These are phyloP conservation scores for Oryza nivara DNA, from an alignment of 176 grass and related monocot genomes.

Conservation along the genomic window DNA sequence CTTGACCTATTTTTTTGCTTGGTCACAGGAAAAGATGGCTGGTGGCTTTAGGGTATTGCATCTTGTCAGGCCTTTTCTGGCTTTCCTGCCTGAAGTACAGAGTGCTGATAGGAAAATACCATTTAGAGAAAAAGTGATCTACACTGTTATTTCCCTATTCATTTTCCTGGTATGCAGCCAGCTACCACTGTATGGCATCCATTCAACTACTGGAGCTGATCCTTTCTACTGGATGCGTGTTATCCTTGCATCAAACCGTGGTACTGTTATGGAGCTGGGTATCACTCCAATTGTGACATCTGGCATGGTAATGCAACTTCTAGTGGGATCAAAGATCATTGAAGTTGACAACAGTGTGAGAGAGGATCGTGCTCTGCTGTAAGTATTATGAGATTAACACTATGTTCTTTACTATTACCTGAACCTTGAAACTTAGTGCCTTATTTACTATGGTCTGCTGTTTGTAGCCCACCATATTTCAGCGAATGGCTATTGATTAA, in stretches of 20 bases:
- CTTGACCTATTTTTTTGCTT: background rate
- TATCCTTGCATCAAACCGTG: conserved; percentile 91
- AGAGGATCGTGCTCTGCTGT: conserved; percentile 92
- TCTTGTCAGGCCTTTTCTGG: conserved; percentile 92
- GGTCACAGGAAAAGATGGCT: conserved; percentile 65
- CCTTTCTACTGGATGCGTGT: conserved; percentile 98
- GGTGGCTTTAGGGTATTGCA: conserved; percentile 92
- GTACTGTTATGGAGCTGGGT: conserved; percentile 98
- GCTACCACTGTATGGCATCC: conserved; percentile 94
- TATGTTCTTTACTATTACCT: background rate
- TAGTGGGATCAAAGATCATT: conserved; percentile 95
- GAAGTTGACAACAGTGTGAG: conserved; percentile 97
- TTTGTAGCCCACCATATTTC: background rate
- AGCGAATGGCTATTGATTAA: background rate
- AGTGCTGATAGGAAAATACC: conserved; percentile 92
- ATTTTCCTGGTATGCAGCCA: conserved; percentile 98
- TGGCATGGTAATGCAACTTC: conserved; percentile 93
- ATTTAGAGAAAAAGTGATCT: conserved; percentile 92
- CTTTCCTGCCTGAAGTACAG: conserved; percentile 90
- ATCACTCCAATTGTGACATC: conserved; percentile 98
- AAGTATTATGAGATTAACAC: conserved; percentile 36
- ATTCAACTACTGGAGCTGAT: conserved; percentile 94
- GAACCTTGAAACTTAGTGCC: background rate
- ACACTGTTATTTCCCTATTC: conserved; percentile 94
- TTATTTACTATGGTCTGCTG: background rate